These are phyloP conservation scores for Heliosperma pusillum DNA, from an alignment of 148 eudicot species.

Conservation along the genomic window DNA sequence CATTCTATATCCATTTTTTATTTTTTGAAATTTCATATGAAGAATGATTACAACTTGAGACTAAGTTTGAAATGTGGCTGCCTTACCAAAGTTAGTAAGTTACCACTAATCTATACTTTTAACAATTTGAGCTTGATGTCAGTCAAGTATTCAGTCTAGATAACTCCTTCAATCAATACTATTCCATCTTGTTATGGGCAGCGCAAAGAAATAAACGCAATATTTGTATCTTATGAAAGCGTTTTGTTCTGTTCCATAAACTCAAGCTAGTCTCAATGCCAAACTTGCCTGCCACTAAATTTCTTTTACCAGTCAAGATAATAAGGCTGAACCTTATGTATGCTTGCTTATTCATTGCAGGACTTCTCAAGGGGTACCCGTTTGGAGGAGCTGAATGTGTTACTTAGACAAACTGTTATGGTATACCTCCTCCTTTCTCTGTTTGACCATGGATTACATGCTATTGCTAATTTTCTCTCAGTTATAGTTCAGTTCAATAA, in stretches of 20 bases:
- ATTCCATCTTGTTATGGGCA: neutral
- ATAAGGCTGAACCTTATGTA: neutral
- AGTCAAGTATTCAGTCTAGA: neutral
- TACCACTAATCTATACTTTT: neutral
- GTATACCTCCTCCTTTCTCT: constrained; percentile 32
- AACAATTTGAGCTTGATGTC: neutral
- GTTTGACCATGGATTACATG: constrained; percentile 11
- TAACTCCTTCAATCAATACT: neutral
- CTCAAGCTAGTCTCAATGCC: neutral
- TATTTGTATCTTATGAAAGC: neutral
- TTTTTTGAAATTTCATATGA: too few relatives aligned
- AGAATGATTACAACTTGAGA: neutral
- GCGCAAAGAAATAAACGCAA: neutral
- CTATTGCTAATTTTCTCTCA: constrained; percentile 8
- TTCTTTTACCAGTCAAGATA: neutral
- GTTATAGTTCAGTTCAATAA: neutral
- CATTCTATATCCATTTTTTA: too few relatives aligned
- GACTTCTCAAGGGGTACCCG: constrained; percentile 86
- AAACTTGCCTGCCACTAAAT: constrained; percentile 1
- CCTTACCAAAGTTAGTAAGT: neutral
- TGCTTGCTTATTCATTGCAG: constrained; percentile 33
- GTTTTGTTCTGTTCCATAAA: neutral
- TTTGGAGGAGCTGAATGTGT: constrained; percentile 83
- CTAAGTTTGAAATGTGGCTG: neutral
- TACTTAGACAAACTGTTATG: constrained; percentile 92